Base-by-base conservation (phyloP, 2,329 filamentous ascomycete genomes). In the Alternaria sp. region DNA sequence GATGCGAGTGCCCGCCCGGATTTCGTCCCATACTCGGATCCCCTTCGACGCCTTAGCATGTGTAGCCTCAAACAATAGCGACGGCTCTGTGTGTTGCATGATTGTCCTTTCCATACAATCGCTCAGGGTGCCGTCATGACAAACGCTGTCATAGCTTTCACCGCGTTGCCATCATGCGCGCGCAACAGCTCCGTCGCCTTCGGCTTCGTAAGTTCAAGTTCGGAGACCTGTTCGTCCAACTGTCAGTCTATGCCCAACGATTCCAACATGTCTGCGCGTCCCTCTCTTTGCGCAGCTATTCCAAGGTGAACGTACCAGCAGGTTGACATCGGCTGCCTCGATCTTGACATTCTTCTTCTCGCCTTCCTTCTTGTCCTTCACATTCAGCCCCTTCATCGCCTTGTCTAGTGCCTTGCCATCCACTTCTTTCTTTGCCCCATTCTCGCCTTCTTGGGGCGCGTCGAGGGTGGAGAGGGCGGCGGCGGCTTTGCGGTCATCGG, bases 151-250 rank as follows among this genome's bases (percentile, higher is more conserved):
- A 95, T 86, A 1, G 91, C 91, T 77, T 87, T 85, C 43, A 90
- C 84, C 2, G 86, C 87, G 73, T 93, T 85, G 3, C 91, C 92
- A 53, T 93, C 90, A 72, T 93, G 84, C 6, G 86, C 83, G 77
- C 89, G 90, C 6, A 96, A 84, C 54, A 95, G 79, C 64, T 95
- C 92, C 2, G 90, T 93, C 2, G 91, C 92, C 78, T 90, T 93
- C 3, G 82, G 71, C 79, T 92, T 93, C 1, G 87, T 81, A 36
- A 95, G 76, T 65, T 95, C 91, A 30, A 94, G 84, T 77, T 94
- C 86, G 51, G 91, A 88, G 12, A 91, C 84, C 75, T 76, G 4
- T 47, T 44, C 12, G 32, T 43, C 17, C 5, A 3, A 51, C 10
- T 15, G 23, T 71, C 19, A 67, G 66, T 44, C 9, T 3, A 57